Evolutionary conservation across 2,329 filamentous ascomycete genomes (phyloP), one percentile per base, ranked within the genome.

Genomic region (Aspergillus pseudoglaucus): DNA sequence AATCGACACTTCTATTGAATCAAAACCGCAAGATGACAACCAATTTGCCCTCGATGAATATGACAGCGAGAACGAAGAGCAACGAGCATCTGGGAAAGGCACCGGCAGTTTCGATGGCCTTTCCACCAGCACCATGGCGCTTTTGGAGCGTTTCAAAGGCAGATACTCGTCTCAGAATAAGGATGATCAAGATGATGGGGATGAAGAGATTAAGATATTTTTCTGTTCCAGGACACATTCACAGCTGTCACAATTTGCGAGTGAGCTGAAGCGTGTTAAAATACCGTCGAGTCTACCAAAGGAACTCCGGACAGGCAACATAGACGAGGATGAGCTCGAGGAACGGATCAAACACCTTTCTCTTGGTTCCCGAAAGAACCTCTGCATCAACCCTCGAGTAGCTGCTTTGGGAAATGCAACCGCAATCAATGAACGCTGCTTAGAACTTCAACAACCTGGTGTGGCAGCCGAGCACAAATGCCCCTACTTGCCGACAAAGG

Each of bases 181-280:
- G 15, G 57, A 65, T 14, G 70, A 75, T 6, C 71, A 78, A 7
- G 70, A 75, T 5, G 67, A 75, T n/a, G 74, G 80, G 33, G 66
- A 77, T 6, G 75, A 80, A 10, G 82, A 85, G 54, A 74, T 86
- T 44, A 95, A 91, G 75, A 87, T 96, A 45, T 95, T 88, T 67
- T 95, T 91, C 69, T 93, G 90, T 47, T 96, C 90, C 6, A 81
- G 90, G 62, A 96, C 90, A 1, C 90, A 96, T 66, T 96, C 90
- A 2, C 90, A 96, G 61, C 71, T 96, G 12, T 85, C 86, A 1
- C 90, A 96, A 62, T 95, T 96, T 66, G 84, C 91, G 15, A 79
- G 83, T 38, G 90, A 96, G 65, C 71, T 96, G 44, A 81, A 84
- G 1, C 82, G 88, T 23, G 87, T 94, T n/a, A 71, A 72, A 0